Evolutionary conservation across 148 eudicot species (phyloP).

Genomic region (Spergularia marina): DNA sequence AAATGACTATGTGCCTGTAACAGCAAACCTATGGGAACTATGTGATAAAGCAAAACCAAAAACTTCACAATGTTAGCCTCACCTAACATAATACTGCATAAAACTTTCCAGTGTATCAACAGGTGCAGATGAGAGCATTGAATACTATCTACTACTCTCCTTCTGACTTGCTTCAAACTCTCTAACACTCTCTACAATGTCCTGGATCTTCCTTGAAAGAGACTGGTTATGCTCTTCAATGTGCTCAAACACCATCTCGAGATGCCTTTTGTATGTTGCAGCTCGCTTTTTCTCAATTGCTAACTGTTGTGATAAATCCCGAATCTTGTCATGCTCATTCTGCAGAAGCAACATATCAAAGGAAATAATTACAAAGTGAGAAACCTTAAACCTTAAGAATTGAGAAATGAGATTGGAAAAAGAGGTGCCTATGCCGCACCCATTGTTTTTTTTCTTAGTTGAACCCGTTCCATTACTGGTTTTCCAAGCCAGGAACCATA

Average conservation of each 20-base stretch:
- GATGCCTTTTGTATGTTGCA: conserved; percentile 78
- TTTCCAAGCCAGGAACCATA: too few relatives aligned
- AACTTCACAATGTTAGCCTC: conserved; percentile 18
- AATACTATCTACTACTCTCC: conserved; percentile 41
- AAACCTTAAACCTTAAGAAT: too few relatives aligned
- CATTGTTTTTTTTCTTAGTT: too few relatives aligned
- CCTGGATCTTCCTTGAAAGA: conserved; percentile 67
- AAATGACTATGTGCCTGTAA: conserved; percentile 13
- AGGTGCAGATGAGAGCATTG: conserved; percentile 12
- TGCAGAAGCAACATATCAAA: conserved; percentile 26
- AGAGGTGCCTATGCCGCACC: too few relatives aligned
- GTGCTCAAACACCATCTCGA: conserved; percentile 83
- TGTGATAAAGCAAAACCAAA: neutral
- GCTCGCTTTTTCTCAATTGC: conserved; percentile 76
- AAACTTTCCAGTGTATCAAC: neutral
- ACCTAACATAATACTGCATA: conserved; percentile 19
- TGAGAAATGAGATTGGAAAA: too few relatives aligned
- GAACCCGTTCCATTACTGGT: too few relatives aligned
- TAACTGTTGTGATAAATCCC: conserved; percentile 85
- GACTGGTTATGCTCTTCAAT: conserved; percentile 84
- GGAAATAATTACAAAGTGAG: neutral
- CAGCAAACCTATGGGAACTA: neutral
- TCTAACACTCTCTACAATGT: conserved; percentile 62
- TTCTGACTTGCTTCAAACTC: conserved; percentile 69
- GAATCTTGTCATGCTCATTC: conserved; percentile 87